phyloP scores from a whole-genome alignment of 768 basidiomycete genomes.

The Amanita phalloides region DNA sequence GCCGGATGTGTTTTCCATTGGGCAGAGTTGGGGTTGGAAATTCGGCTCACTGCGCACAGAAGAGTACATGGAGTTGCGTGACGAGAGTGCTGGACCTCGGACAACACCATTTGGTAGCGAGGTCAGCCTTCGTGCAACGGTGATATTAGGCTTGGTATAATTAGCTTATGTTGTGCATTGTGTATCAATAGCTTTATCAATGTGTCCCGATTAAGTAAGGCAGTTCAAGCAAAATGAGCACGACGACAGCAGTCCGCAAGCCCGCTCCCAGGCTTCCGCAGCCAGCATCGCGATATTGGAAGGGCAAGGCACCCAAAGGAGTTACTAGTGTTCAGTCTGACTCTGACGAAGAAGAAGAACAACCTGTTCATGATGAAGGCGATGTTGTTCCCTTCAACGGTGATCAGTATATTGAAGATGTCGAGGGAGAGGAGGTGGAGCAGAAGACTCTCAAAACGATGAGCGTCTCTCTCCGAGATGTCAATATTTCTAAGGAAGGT shows the following conservation, averaged over 20 bases:
- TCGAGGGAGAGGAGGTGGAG: slow-evolving; percentile 27
- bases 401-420: slow-evolving; percentile 43
- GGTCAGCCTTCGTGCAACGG: slow-evolving; percentile 67
- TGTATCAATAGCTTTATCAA: slow-evolving; percentile 13
- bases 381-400: slow-evolving; percentile 39
- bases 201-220: too few species aligned
- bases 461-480: slow-evolving; percentile 69
- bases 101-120: slow-evolving; percentile 23
- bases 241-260: slow-evolving; percentile 34
- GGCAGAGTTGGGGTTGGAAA: slow-evolving; percentile 95
- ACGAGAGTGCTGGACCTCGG: slow-evolving; percentile 17
- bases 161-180: slow-evolving; percentile 4
- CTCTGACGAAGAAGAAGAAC: slow-evolving; percentile 43
- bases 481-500: slow-evolving; percentile 71
- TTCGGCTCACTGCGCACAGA: slow-evolving; percentile 38
- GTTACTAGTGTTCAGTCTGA: slow-evolving; percentile 48
- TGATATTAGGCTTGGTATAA: slow-evolving; percentile 55
- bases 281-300: slow-evolving; percentile 83
- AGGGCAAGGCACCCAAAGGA: slow-evolving; percentile 82
- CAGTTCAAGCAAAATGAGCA: not conserved
- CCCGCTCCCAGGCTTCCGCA: slow-evolving; percentile 68
- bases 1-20: slow-evolving; percentile 76
- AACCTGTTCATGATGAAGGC: slow-evolving; percentile 28
- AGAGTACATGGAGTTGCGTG: slow-evolving; percentile 34
- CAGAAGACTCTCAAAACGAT: slow-evolving; percentile 37